A percentile compares a stretch with the other conserved stretches of the same genome.
Evolutionary conservation across 352 stramenopile species (phyloP).

Genomic region (Aphanomyces astaci): DNA sequence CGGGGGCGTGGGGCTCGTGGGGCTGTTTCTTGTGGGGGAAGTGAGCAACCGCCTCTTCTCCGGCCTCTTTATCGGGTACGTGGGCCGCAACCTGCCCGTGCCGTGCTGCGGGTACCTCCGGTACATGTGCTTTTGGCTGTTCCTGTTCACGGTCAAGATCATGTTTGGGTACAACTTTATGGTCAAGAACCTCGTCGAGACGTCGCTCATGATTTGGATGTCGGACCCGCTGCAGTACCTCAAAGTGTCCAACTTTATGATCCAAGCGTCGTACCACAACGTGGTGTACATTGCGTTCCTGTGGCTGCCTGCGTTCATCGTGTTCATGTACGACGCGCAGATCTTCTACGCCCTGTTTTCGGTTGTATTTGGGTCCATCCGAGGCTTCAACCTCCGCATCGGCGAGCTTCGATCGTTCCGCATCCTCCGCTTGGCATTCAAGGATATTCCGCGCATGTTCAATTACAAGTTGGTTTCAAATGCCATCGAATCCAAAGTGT

Average conservation of each 20-base stretch:
- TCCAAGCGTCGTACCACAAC: conserved; percentile 78
- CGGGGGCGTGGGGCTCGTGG: conserved; percentile 37
- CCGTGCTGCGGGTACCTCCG: conserved; percentile 58
- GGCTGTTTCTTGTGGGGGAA: conserved; percentile 49
- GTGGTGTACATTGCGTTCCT: conserved; percentile 77
- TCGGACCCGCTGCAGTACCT: conserved; percentile 60
- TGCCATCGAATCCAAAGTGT: too few relatives aligned
- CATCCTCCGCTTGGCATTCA: conserved; percentile 73
- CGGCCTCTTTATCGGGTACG: conserved; percentile 57
- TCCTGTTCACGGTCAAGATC: conserved; percentile 66
- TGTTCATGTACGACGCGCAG: conserved; percentile 82
- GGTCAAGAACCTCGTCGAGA: conserved; percentile 77
- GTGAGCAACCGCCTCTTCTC: conserved; percentile 67
- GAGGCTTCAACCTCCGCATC: conserved; percentile 78
- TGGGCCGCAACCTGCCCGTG: conserved; percentile 66
- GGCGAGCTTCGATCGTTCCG: conserved; percentile 79
- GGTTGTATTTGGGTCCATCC: conserved; percentile 71
- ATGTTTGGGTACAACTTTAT: conserved; percentile 84
- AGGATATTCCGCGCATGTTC: conserved; percentile 79
- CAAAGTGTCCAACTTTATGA: conserved; percentile 75
- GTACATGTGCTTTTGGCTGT: conserved; percentile 78
- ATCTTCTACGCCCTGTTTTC: conserved; percentile 80
- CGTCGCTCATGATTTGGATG: conserved; percentile 81
- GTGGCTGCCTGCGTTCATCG: conserved; percentile 73
- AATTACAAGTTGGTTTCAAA: conserved; percentile 86